Evolutionary conservation across 768 basidiomycete genomes (phyloP).

Genomic region (Leccinum broughii): DNA sequence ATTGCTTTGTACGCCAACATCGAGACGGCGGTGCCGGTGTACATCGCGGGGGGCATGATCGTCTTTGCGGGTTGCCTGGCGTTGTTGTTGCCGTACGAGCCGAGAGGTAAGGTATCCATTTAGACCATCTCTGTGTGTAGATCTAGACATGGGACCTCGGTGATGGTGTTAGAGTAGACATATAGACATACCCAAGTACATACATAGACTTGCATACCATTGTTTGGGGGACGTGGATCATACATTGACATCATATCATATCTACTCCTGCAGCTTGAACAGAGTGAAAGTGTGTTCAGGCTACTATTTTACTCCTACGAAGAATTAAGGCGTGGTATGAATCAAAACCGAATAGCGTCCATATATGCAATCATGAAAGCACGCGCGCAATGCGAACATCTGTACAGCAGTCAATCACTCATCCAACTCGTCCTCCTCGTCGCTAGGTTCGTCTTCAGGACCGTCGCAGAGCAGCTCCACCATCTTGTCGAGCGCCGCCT

Average conservation of each 20-base stretch:
- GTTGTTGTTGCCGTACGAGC: slow-evolving; percentile 70
- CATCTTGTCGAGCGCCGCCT: slow-evolving; percentile 62
- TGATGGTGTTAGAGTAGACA: background rate
- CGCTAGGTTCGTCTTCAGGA: slow-evolving; percentile 38
- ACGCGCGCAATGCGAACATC: background rate
- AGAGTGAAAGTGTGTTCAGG: background rate
- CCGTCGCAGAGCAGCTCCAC: slow-evolving; percentile 62
- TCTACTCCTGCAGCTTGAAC: background rate
- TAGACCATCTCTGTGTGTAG: slow-evolving; percentile 28
- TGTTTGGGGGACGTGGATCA: background rate
- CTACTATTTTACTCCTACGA: no score
- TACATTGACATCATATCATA: background rate
- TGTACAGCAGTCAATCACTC: slow-evolving; percentile 30
- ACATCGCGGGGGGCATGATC: slow-evolving; percentile 65
- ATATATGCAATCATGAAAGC: no score
- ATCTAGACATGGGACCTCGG: background rate
- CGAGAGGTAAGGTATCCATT: slow-evolving; percentile 68
- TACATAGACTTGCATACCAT: background rate
- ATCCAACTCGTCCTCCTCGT: slow-evolving; percentile 51
- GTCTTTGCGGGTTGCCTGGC: slow-evolving; percentile 60
- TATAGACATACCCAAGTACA: background rate
- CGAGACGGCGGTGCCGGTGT: slow-evolving; percentile 66
- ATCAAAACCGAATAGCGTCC: no score
- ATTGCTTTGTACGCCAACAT: slow-evolving; percentile 72
- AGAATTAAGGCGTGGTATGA: no score